A percentile compares a stretch with the other conserved stretches of the same genome.
These are phyloP conservation scores for Naganishia albida DNA, from an alignment of 1,284 basidiomycete species.

Conservation along the genomic window DNA sequence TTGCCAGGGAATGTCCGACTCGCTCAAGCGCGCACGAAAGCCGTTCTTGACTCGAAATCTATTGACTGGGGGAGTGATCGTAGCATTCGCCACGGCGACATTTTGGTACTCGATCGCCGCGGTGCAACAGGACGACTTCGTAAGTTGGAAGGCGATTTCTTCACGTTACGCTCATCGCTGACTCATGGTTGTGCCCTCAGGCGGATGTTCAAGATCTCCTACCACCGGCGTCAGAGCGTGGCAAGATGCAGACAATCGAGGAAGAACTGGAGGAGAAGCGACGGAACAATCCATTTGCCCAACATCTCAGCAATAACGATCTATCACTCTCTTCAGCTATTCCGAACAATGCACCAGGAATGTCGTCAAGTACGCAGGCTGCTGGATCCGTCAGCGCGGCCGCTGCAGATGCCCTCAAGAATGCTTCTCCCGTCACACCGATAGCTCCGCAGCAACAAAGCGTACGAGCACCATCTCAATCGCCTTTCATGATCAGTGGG, in stretches of 20 bases:
- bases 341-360: conserved; percentile 9
- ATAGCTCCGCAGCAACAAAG: conserved; percentile 25
- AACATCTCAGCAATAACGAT: conserved; percentile 23
- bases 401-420: conserved; percentile 12
- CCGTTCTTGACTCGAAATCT: conserved; percentile 80
- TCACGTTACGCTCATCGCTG: neutral
- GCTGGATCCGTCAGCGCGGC: neutral
- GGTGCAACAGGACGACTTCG: conserved; percentile 89
- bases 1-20: conserved; percentile 74
- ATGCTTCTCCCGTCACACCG: conserved; percentile 14
- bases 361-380: neutral
- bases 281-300: conserved; percentile 19
- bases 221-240: conserved; percentile 48
- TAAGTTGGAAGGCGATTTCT: conserved; percentile 37
- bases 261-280: conserved; percentile 48
- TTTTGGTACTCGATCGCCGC: conserved; percentile 92
- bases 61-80: conserved; percentile 71
- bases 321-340: neutral
- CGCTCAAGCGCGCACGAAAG: conserved; percentile 79
- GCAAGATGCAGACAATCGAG: conserved; percentile 49
- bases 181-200: conserved; percentile 32
- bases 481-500: conserved; percentile 26
- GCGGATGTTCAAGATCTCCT: conserved; percentile 53
- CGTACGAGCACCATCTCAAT: conserved; percentile 19
- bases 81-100: conserved; percentile 75